Conservation (phyloP, 2,329 filamentous ascomycete species). For the Trichoderma sp. region DNA sequence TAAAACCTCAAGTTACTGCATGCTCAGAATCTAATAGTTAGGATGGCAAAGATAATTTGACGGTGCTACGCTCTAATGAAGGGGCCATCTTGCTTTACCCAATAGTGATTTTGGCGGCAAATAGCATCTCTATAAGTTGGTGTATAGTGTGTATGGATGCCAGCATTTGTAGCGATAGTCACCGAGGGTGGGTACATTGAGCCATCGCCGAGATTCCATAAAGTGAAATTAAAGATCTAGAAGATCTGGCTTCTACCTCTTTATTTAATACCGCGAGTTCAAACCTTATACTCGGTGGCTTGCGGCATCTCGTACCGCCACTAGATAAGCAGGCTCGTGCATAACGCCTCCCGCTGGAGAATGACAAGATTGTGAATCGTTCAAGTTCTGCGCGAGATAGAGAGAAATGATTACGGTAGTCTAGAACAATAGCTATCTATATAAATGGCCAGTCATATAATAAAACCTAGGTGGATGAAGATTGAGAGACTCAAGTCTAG, state of each 20-base stretch:
- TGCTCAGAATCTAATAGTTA: not conserved
- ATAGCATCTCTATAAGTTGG: not conserved
- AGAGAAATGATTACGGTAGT: not conserved
- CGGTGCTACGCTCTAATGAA: not conserved
- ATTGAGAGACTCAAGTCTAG: not conserved
- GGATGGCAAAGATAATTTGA: not conserved
- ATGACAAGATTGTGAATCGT: not conserved
- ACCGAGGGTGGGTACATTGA: not conserved
- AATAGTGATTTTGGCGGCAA: not conserved
- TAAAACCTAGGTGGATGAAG: not conserved
- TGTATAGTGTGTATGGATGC: too few species aligned
- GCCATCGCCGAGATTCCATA: not conserved
- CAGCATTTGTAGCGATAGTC: not conserved
- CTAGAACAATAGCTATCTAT: not conserved
- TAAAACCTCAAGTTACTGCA: not conserved
- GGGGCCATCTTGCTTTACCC: not conserved
- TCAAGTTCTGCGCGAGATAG: not conserved
- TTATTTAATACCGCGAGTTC: not conserved
- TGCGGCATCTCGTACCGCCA: not conserved
- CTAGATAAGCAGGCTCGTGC: not conserved
- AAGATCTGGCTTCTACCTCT: too few species aligned
- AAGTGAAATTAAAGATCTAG: too few species aligned
- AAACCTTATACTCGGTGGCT: not conserved
- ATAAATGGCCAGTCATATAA: not conserved
- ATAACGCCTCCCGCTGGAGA: slow-evolving; percentile 7